Base-by-base conservation (phyloP, 1,284 basidiomycete genomes). In the Ustilago cynodontis region DNA sequence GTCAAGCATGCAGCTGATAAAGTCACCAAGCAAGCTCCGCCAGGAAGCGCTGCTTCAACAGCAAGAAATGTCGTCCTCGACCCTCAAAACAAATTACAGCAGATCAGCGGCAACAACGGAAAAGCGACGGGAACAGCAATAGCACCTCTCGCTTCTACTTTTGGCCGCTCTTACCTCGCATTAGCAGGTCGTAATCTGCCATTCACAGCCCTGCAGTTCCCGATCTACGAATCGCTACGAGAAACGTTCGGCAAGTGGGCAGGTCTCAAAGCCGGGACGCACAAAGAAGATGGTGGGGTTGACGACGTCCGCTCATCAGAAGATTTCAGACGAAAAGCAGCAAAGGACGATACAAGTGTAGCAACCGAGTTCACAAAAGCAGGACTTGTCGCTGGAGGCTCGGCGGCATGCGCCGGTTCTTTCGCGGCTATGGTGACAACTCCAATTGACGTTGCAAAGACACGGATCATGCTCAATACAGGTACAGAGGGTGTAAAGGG, bases 161-260 rank as follows among this genome's bases (percentile, higher is more conserved):
- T 76, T 26, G 65, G 64, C 0, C 67, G 79, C 7, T 78, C 80
- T 1, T 83, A 82, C 35, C 54, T 79, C 0, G 79, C 82, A 31
- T 65, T 83, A 5, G 80, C 80, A 0, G 80, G 82, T 4, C 64
- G 82, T 1, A 83, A 83, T 37, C 60, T 83, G 13, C 82, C 82
- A n/a, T 82, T 82, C 57, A 83, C 82, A 8, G 80, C 82, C 10
- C 47, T 83, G 22, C 82, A 83, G 39, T 83, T 83, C 28, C 82
- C 82, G n/a, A 58, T 82, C 11, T 83, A 83, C 59, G 82, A 83
- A 59, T 64, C 76, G 9, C 61, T 82, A 0, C 65, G 80, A 16
- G 62, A 63, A 16, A 31, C 18, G 11, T 41, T 83, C 4, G 71
- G 71, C 13, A 52, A 59, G 8, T 65, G 60, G 63, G 70, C 75